phyloP scores from a whole-genome alignment of 1,139 yeast genomes.

The Saccharomyces hybrid region DNA sequence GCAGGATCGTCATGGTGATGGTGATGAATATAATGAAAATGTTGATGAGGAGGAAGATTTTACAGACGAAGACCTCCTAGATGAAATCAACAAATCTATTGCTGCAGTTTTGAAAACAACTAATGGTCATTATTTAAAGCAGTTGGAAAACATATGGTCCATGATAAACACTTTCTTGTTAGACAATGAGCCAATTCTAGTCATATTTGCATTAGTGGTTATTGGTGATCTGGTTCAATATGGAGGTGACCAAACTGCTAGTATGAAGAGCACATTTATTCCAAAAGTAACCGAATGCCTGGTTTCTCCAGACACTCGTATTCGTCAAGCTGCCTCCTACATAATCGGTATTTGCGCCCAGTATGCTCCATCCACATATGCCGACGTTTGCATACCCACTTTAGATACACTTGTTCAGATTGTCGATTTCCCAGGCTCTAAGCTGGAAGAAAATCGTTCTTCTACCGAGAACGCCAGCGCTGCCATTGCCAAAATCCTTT shows the following conservation, averaged over 20 bases:
- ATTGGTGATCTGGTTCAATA: conserved; percentile 75
- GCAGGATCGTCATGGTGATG: conserved; percentile 61
- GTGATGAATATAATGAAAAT: conserved; percentile 48
- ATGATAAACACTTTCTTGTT: conserved; percentile 47
- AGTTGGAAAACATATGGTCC: conserved; percentile 53
- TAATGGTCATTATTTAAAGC: conserved; percentile 51
- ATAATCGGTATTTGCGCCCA: conserved; percentile 85
- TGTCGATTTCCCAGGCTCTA: conserved; percentile 75
- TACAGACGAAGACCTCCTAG: conserved; percentile 82
- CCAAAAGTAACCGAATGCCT: conserved; percentile 58
- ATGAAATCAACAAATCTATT: conserved; percentile 74
- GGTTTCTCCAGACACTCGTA: conserved; percentile 57
- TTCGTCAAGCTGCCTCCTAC: conserved; percentile 84
- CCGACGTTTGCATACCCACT: conserved; percentile 57
- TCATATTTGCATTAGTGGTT: conserved; percentile 72
- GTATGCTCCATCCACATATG: conserved; percentile 57
- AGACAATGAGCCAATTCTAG: conserved; percentile 60
- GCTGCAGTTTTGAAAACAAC: conserved; percentile 65
- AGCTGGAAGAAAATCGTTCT: conserved; percentile 70
- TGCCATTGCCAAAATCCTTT: conserved; percentile 75
- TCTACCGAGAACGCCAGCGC: conserved; percentile 85
- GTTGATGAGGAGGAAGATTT: conserved; percentile 72
- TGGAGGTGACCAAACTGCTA: conserved; percentile 60
- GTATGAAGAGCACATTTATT: conserved; percentile 57
- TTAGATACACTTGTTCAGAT: conserved; percentile 69